Percentiles rank a stretch among this genome's conserved stretches.
Evolutionary conservation across 257 asterid genomes (phyloP).

Genomic region (Solanum piurae): DNA sequence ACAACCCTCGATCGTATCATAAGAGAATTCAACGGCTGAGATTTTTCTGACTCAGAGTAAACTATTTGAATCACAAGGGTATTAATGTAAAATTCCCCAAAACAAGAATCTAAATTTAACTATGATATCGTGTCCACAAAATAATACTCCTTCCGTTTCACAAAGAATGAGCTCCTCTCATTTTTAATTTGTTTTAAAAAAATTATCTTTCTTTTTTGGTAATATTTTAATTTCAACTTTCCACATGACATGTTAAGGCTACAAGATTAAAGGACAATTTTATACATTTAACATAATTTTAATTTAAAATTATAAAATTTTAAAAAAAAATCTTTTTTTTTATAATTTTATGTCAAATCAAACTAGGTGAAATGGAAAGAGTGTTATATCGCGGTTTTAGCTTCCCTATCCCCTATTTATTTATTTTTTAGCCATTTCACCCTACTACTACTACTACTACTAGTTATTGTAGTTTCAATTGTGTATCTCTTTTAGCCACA

Average conservation of each 20-base stretch:
- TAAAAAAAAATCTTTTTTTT: no score
- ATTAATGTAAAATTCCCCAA: constrained; percentile 13
- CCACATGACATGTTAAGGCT: no score
- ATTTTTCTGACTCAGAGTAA: not conserved
- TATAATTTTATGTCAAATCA: no score
- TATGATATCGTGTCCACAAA: constrained; percentile 52
- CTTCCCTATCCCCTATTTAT: not conserved
- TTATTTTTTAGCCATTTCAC: constrained; percentile 1
- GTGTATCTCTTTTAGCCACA: not conserved
- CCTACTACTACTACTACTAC: not conserved
- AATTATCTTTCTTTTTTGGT: no score
- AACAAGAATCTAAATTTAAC: constrained; percentile 7
- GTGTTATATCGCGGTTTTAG: not conserved
- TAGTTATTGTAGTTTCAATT: not conserved
- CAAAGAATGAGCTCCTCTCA: no score
- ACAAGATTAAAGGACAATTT: no score
- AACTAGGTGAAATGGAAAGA: no score
- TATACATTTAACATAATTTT: no score
- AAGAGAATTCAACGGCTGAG: not conserved
- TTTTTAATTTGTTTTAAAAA: no score
- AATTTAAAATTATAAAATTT: no score
- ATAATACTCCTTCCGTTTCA: not conserved
- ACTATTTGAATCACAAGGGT: constrained; percentile 17
- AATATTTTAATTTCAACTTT: no score
- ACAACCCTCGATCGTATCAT: not conserved